These are phyloP conservation scores for Physaria fendleri DNA, from an alignment of 345 rosid species.

Conservation along the genomic window DNA sequence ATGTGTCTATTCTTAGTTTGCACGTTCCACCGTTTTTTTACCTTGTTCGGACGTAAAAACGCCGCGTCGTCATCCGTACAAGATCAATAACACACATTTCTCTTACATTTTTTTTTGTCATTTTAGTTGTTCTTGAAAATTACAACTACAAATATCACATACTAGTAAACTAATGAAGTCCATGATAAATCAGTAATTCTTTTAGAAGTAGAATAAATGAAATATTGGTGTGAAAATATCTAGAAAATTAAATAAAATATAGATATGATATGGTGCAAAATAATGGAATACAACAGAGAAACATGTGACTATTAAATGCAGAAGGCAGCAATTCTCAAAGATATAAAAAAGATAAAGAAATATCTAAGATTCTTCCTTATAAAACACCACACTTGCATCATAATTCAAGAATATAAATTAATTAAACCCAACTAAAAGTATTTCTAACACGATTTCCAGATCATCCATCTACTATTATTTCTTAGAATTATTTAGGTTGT, in stretches of 20 bases:
- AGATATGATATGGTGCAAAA: neutral
- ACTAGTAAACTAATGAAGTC: neutral
- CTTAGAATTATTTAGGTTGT: neutral
- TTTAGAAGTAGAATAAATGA: neutral
- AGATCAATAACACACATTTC: neutral
- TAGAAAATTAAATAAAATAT: neutral
- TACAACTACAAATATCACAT: neutral
- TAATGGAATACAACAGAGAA: slow-evolving; percentile 21
- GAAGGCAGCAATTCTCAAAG: slow-evolving; percentile 17
- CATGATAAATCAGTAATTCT: neutral
- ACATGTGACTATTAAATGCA: slow-evolving; percentile 33
- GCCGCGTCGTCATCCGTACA: slow-evolving; percentile 23
- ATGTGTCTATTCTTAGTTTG: slow-evolving; percentile 14
- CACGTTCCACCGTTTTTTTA: slow-evolving; percentile 19
- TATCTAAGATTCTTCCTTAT: slow-evolving; percentile 11
- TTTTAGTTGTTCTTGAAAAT: neutral
- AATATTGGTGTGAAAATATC: neutral
- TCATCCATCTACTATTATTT: slow-evolving; percentile 18
- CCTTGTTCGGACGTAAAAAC: slow-evolving; percentile 12
- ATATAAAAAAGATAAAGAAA: neutral
- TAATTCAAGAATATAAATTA: neutral
- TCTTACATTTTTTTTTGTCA: neutral
- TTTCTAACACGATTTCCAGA: slow-evolving; percentile 17
- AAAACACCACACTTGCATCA: slow-evolving; percentile 17
- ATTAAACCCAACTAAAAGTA: slow-evolving; percentile 2